Conservation (phyloP, 495 filamentous ascomycete species). For the Daldinia childiae region DNA sequence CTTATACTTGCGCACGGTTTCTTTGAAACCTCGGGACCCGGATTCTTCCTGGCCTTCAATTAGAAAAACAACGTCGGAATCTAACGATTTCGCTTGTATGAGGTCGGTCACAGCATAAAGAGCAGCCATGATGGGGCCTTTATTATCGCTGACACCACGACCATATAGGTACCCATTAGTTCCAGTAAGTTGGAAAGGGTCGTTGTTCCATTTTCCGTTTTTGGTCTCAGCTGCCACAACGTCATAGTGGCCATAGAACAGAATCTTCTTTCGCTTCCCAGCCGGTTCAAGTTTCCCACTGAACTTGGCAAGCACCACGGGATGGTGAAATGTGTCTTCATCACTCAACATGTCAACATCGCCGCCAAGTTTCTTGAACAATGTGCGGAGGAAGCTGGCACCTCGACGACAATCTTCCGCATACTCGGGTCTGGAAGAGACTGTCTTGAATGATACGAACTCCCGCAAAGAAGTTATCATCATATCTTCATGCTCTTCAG, state of each 20-base stretch:
- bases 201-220: conserved; percentile 79
- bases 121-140: conserved; percentile 92
- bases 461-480: conserved; percentile 83
- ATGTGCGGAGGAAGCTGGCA: conserved; percentile 84
- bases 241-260: conserved; percentile 99
- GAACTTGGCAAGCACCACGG: conserved; percentile 90
- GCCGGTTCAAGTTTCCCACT: conserved; percentile 68
- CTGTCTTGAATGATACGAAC: conserved; percentile 88
- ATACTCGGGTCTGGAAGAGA: conserved; percentile 85
- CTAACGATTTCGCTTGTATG: conserved; percentile 76
- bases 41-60: conserved; percentile 98
- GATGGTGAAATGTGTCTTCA: conserved; percentile 75
- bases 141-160: conserved; percentile 97
- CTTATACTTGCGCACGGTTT: conserved; percentile 79
- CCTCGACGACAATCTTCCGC: conserved; percentile 91
- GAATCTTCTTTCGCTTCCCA: conserved; percentile 76
- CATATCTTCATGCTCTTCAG: conserved; percentile 64
- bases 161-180: conserved; percentile 94
- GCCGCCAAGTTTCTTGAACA: conserved; percentile 91
- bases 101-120: conserved; percentile 92
- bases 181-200: conserved; percentile 86
- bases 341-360: conserved; percentile 85
- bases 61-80: conserved; percentile 88
- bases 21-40: conserved; percentile 86
- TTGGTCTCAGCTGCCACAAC: conserved; percentile 93